phyloP scores from a whole-genome alignment of 768 basidiomycete species.

The Hygrophorus pudorinus region DNA sequence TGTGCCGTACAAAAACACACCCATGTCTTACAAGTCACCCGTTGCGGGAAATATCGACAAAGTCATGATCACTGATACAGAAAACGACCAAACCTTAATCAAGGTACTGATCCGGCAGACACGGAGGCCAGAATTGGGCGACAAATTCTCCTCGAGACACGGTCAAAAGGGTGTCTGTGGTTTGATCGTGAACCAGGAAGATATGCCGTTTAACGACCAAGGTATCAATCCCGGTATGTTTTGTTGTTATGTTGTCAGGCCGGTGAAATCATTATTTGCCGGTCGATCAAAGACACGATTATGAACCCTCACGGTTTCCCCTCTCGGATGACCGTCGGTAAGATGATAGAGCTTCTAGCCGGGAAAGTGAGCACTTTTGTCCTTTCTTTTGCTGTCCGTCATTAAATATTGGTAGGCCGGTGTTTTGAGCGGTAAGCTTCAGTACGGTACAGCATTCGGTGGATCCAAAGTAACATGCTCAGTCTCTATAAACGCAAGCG shows the following conservation, averaged over 20 bases:
- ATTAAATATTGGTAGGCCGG: slow-evolving; percentile 54
- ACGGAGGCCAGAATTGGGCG: slow-evolving; percentile 89
- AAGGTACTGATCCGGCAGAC: slow-evolving; percentile 98
- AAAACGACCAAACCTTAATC: slow-evolving; percentile 92
- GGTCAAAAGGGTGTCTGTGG: slow-evolving; percentile 99
- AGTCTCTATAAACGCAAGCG: not conserved
- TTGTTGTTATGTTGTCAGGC: slow-evolving; percentile 3
- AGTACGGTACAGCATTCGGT: slow-evolving; percentile 95
- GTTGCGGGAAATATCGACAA: slow-evolving; percentile 95
- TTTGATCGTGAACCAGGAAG: slow-evolving; percentile 96
- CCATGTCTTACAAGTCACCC: slow-evolving; percentile 89
- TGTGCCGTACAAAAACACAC: slow-evolving; percentile 84
- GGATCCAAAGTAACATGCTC: slow-evolving; percentile 72
- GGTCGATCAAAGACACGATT: slow-evolving; percentile 64
- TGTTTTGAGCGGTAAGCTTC: slow-evolving; percentile 78
- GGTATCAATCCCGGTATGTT: slow-evolving; percentile 81
- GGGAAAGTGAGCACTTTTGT: slow-evolving; percentile 60
- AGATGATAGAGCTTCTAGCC: slow-evolving; percentile 97
- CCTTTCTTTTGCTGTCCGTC: slow-evolving; percentile 5
- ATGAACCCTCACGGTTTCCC: slow-evolving; percentile 99
- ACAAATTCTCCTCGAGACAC: slow-evolving; percentile 97
- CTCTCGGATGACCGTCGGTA: slow-evolving; percentile 98
- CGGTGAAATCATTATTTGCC: not conserved
- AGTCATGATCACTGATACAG: slow-evolving; percentile 94
- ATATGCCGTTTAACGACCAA: slow-evolving; percentile 98